Evolutionary conservation across 768 basidiomycete species (phyloP), one percentile per base, ranked within the genome.

Genomic region (Pulveroboletus sp.): DNA sequence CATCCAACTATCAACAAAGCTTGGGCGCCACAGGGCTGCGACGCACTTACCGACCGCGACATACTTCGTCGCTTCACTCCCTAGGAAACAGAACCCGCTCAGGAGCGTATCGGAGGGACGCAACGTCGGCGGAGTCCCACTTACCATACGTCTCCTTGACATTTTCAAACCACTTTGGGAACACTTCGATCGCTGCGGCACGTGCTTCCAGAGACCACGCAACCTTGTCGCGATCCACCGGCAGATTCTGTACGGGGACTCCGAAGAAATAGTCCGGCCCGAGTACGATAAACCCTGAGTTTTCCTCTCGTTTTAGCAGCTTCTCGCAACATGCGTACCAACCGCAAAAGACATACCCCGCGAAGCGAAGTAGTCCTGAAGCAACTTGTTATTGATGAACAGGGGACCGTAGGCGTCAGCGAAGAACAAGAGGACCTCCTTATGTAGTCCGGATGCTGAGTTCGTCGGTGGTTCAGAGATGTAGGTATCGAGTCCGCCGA

Each of bases 181-280:
- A 62, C 6, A 69, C 63, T 28, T 71, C 63, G 4, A 53, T 57
- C 1, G 82, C 75, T 21, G 65, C 62, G 15, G 58, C 59, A 18
- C 64, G 64, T n/a, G 64, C 58, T 18, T 66, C 67, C 0, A 51
- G 56, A 24, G 76, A 61, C 80, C 82, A 84, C 1, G 65, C 71
- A 3, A 46, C 24, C 39, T 68, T 67, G 51, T 80, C 71, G 13
- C 43, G 40, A 18, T 51, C 56, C 4, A 67, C 57, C 8, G 71
- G 63, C 49, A 77, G 72, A 6, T 64, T 55, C 17, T 73, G 57
- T 2, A 81, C 61, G 2, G 76, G 66, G 42, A 79, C 75, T 17
- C 82, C 80, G 39, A 82, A 73, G 65, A 84, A 82, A 59, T 82
- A 83, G 55, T 83, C 83, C 13, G 78, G 70, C 1, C 79, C 81